phyloP scores from a whole-genome alignment of 2,329 filamentous ascomycete species.

The Fusarium miscanthi region DNA sequence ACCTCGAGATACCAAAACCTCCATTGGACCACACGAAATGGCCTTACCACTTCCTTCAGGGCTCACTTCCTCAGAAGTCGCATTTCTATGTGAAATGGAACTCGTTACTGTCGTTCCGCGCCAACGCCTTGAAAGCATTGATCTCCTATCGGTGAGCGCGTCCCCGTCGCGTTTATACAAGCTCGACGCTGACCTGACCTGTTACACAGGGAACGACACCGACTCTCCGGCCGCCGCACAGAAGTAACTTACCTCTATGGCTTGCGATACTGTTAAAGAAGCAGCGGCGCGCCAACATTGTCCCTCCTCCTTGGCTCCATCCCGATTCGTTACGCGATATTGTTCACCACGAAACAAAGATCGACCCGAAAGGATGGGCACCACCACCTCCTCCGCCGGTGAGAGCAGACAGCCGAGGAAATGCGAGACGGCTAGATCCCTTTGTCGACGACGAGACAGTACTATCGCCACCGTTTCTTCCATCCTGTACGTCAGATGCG shows the following conservation, averaged over 20 bases:
- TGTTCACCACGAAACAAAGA: constrained; percentile 81
- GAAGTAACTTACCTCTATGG: constrained; percentile 87
- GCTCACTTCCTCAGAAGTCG: constrained; percentile 87
- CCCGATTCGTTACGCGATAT: constrained; percentile 79
- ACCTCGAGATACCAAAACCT: constrained; percentile 12
- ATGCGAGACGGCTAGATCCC: constrained; percentile 51
- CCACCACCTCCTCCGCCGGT: constrained; percentile 76
- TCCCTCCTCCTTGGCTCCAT: constrained; percentile 89
- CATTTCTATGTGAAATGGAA: constrained; percentile 98
- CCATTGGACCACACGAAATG: constrained; percentile 50
- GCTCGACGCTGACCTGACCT: constrained; percentile 33
- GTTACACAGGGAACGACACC: constrained; percentile 77
- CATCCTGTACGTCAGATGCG: constrained; percentile 76
- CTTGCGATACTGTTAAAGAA: constrained; percentile 94
- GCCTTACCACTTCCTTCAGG: constrained; percentile 62
- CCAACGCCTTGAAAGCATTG: constrained; percentile 86
- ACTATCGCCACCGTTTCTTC: constrained; percentile 80
- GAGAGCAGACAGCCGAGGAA: constrained; percentile 59
- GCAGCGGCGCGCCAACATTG: constrained; percentile 91
- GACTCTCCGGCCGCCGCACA: constrained; percentile 81
- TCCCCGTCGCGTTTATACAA: constrained; percentile 28
- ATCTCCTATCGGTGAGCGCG: constrained; percentile 82
- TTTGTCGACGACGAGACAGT: constrained; percentile 46
- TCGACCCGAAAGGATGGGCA: constrained; percentile 78
- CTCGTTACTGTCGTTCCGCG: constrained; percentile 92